Conservation (phyloP, 768 basidiomycete species). For the Russula virescens region DNA sequence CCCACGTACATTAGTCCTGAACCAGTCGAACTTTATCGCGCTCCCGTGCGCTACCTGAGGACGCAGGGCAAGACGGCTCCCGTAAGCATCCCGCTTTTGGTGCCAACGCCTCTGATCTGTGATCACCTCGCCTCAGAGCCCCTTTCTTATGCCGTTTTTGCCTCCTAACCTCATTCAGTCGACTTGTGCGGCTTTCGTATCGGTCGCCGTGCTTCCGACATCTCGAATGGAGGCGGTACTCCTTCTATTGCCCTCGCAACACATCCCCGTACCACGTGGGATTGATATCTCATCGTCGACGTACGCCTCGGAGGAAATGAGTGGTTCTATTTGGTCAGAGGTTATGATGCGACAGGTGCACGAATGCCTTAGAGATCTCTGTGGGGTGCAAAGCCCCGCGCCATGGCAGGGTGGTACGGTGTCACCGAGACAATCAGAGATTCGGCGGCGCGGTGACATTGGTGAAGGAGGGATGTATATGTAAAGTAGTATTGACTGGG, state of each 20-base stretch:
- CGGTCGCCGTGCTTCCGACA: slow-evolving; percentile 17
- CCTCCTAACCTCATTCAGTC: slow-evolving; percentile 28
- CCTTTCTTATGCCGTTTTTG: slow-evolving; percentile 15
- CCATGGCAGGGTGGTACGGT: slow-evolving; percentile 12
- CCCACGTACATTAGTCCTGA: slow-evolving; percentile 24
- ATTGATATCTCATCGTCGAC: neutral
- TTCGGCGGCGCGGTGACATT: slow-evolving; percentile 14
- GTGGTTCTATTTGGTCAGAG: slow-evolving; percentile 10
- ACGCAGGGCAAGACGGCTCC: slow-evolving; percentile 15
- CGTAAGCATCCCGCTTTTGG: slow-evolving; percentile 3
- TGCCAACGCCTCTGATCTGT: neutral
- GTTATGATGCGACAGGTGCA: slow-evolving; percentile 16
- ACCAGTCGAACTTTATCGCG: slow-evolving; percentile 14
- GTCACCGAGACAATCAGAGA: neutral
- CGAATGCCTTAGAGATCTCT: neutral
- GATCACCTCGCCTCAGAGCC: neutral
- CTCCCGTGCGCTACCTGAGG: slow-evolving; percentile 26
- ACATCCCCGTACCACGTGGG: slow-evolving; percentile 6
- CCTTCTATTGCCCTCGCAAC: slow-evolving; percentile 24
- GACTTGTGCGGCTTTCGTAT: slow-evolving; percentile 26
- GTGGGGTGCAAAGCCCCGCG: neutral
- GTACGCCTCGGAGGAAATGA: neutral
- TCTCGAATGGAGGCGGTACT: slow-evolving; percentile 16
- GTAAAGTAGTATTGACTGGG: slow-evolving; percentile 3
- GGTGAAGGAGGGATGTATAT: slow-evolving; percentile 27